These are phyloP conservation scores for Curvularia hawaiiensis DNA, from an alignment of 2,329 filamentous ascomycete genomes.

Conservation along the genomic window DNA sequence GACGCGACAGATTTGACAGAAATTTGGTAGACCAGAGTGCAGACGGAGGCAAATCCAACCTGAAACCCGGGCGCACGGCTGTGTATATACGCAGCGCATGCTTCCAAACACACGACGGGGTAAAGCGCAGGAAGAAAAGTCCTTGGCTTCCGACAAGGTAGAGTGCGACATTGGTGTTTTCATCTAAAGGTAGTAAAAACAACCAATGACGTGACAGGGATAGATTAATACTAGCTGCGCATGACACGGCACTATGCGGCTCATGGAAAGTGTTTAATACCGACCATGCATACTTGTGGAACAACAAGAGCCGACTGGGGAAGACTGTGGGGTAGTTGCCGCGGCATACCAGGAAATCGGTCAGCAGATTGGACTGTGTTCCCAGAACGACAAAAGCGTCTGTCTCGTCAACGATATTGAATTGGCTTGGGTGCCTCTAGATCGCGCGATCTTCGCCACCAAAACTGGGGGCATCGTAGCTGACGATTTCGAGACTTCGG, in stretches of 20 bases:
- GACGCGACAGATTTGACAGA: not conserved
- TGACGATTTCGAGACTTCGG: not conserved
- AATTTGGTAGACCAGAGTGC: not conserved
- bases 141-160: conserved; percentile 21
- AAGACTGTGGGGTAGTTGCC: conserved; percentile 21
- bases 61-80: conserved; percentile 2
- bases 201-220: conserved; percentile 19
- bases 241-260: conserved; percentile 21
- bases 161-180: conserved; percentile 22
- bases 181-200: conserved; percentile 24
- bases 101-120: conserved; percentile 13
- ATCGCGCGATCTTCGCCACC: not conserved
- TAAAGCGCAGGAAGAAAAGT: conserved; percentile 17
- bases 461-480: not conserved
- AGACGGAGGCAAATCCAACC: conserved; percentile 5
- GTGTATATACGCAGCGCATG: conserved; percentile 20
- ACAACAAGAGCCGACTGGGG: conserved; percentile 25
- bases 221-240: conserved; percentile 27
- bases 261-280: conserved; percentile 38
- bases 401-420: not conserved
- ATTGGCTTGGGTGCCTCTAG: not conserved
- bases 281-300: conserved; percentile 21
- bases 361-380: conserved; percentile 3
- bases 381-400: not conserved
- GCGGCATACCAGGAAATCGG: conserved; percentile 10